phyloP scores from a whole-genome alignment of 2,329 filamentous ascomycete genomes.

The Trichoderma hamatum region DNA sequence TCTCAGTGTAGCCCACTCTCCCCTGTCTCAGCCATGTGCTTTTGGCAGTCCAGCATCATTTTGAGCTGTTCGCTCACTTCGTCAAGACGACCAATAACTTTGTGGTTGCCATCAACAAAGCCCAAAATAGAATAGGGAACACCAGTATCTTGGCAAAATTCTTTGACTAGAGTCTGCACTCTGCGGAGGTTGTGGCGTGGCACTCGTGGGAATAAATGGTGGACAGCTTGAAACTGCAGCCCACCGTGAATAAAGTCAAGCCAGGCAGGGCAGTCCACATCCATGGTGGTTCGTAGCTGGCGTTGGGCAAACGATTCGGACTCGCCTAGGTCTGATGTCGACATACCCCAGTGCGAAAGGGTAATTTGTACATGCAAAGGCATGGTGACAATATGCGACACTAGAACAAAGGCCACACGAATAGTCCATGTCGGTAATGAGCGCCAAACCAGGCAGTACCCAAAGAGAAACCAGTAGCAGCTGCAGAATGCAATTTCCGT shows the following conservation, averaged over 20 bases:
- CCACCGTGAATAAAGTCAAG: conserved; percentile 88
- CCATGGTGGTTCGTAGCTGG: conserved; percentile 93
- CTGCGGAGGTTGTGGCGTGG: conserved; percentile 81
- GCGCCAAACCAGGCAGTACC: conserved; percentile 71
- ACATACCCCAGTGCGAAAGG: conserved; percentile 92
- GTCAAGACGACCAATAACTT: conserved; percentile 74
- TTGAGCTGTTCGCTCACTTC: conserved; percentile 72
- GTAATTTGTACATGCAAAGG: conserved; percentile 89
- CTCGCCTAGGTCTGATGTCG: conserved; percentile 80
- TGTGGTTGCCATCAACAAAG: conserved; percentile 80
- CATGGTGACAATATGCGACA: conserved; percentile 80
- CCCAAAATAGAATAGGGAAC: conserved; percentile 86
- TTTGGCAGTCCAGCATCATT: conserved; percentile 77
- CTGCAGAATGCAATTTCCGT: conserved; percentile 45
- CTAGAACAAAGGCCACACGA: conserved; percentile 73
- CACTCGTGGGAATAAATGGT: conserved; percentile 82
- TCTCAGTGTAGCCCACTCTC: conserved; percentile 27
- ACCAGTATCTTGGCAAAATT: conserved; percentile 79
- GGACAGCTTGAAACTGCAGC: conserved; percentile 86
- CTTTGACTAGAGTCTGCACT: conserved; percentile 73
- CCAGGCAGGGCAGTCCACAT: conserved; percentile 85
- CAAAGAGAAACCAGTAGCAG: conserved; percentile 87
- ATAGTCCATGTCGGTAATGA: conserved; percentile 49
- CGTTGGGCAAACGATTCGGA: conserved; percentile 86
- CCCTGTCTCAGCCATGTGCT: conserved; percentile 27